These are phyloP conservation scores for Candida germanica DNA, from an alignment of 805 yeast genomes.

Conservation along the genomic window DNA sequence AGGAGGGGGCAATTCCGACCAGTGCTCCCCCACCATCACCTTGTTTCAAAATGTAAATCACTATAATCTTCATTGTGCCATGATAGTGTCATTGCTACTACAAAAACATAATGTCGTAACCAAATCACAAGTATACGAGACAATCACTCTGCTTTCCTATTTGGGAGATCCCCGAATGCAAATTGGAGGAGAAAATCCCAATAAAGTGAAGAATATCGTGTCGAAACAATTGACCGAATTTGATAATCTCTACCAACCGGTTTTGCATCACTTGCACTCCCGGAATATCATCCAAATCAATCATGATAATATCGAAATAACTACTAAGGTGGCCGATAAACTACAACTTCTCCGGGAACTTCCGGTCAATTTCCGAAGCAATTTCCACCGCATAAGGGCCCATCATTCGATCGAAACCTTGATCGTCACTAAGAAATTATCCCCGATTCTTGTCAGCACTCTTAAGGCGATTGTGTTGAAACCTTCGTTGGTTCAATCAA, in stretches of 20 bases:
- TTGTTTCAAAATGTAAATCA: slow-evolving; percentile 67
- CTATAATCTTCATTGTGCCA: slow-evolving; percentile 73
- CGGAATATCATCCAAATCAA: background rate
- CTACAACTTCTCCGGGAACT: slow-evolving; percentile 37
- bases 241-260: slow-evolving; percentile 69
- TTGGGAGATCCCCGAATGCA: slow-evolving; percentile 86
- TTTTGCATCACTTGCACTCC: slow-evolving; percentile 16
- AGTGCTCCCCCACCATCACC: slow-evolving; percentile 45
- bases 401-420: slow-evolving; percentile 20
- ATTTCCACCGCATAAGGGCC: background rate
- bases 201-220: slow-evolving; percentile 84
- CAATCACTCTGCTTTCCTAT: slow-evolving; percentile 78
- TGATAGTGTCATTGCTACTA: slow-evolving; percentile 62
- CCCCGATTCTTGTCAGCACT: slow-evolving; percentile 8
- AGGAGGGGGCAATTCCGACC: background rate
- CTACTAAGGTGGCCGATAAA: slow-evolving; percentile 2
- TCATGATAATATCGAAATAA: background rate
- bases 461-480: slow-evolving; percentile 48
- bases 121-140: slow-evolving; percentile 67
- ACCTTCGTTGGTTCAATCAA: slow-evolving; percentile 73
- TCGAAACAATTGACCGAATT: slow-evolving; percentile 68
- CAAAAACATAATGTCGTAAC: slow-evolving; percentile 40
- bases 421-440: slow-evolving; percentile 23
- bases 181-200: slow-evolving; percentile 88
- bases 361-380: slow-evolving; percentile 43